Evolutionary conservation across 306 rosid species (phyloP).

Genomic region (Bauhinia variegata): DNA sequence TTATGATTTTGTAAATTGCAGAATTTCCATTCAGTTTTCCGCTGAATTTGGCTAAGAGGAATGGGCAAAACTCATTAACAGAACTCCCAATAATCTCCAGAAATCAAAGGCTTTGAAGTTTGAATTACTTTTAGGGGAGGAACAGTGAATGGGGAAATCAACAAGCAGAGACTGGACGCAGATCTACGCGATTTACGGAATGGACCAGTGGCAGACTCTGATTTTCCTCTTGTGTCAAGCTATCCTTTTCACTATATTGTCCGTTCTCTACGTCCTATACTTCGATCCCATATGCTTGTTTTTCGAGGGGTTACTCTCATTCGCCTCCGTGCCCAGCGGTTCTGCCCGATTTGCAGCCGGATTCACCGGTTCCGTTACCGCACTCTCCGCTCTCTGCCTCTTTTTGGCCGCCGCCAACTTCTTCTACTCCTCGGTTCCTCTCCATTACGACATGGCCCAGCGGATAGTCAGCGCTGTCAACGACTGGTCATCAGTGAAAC

Average conservation of each 20-base stretch:
- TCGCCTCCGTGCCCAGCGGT: constrained; percentile 45
- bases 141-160: constrained; percentile 66
- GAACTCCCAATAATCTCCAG: neutral
- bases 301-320: constrained; percentile 61
- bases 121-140: neutral
- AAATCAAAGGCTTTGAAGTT: neutral
- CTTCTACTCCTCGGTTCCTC: constrained; percentile 91
- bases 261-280: constrained; percentile 69
- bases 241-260: constrained; percentile 63
- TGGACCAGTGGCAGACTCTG: constrained; percentile 91
- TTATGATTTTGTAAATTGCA: constrained; percentile 19
- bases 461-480: constrained; percentile 75
- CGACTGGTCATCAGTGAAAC: constrained; percentile 95
- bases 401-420: constrained; percentile 88
- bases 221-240: constrained; percentile 78
- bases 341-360: constrained; percentile 91
- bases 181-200: constrained; percentile 92
- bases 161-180: constrained; percentile 80
- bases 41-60: neutral
- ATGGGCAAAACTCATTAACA: neutral
- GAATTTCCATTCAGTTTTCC: constrained; percentile 4
- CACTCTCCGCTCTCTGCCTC: constrained; percentile 81
- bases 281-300: constrained; percentile 57
- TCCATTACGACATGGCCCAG: constrained; percentile 89
- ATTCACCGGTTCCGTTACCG: constrained; percentile 76